These are phyloP conservation scores for Aureobasidium leucospermi DNA, from an alignment of 2,329 filamentous ascomycete species.

Conservation along the genomic window DNA sequence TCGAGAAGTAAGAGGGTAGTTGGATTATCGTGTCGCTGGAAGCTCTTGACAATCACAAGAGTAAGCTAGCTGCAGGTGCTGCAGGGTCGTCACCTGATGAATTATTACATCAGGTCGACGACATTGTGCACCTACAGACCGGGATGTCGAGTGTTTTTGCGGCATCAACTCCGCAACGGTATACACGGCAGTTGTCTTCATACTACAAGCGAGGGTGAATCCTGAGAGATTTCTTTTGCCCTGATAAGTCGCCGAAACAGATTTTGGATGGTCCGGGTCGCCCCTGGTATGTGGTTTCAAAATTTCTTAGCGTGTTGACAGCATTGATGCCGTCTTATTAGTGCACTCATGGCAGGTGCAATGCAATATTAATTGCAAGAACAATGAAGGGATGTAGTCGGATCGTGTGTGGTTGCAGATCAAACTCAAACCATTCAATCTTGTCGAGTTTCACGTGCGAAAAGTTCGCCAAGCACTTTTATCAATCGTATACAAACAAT, in stretches of 20 bases:
- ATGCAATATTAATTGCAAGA: background rate
- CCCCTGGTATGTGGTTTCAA: too few relatives aligned
- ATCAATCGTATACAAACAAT: slow-evolving; percentile 6
- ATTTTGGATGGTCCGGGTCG: background rate
- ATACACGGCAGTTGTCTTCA: too few relatives aligned
- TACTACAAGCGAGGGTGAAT: too few relatives aligned
- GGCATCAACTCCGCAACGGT: background rate
- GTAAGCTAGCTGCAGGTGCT: background rate
- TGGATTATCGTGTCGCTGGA: background rate
- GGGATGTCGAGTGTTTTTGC: background rate
- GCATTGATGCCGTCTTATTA: background rate
- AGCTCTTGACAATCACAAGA: background rate
- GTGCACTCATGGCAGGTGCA: background rate
- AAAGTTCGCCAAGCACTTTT: background rate
- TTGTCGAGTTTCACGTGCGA: background rate
- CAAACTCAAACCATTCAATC: background rate
- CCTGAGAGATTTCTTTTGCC: too few relatives aligned
- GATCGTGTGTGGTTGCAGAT: background rate
- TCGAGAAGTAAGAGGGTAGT: too few relatives aligned
- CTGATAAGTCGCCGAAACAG: too few relatives aligned
- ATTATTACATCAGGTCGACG: slow-evolving; percentile 9
- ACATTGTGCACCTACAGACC: background rate
- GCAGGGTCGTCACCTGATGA: background rate
- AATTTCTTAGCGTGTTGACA: background rate
- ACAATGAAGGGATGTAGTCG: background rate